These are phyloP conservation scores for Psilocybe cyanescens DNA, from an alignment of 768 basidiomycete species.

Conservation along the genomic window DNA sequence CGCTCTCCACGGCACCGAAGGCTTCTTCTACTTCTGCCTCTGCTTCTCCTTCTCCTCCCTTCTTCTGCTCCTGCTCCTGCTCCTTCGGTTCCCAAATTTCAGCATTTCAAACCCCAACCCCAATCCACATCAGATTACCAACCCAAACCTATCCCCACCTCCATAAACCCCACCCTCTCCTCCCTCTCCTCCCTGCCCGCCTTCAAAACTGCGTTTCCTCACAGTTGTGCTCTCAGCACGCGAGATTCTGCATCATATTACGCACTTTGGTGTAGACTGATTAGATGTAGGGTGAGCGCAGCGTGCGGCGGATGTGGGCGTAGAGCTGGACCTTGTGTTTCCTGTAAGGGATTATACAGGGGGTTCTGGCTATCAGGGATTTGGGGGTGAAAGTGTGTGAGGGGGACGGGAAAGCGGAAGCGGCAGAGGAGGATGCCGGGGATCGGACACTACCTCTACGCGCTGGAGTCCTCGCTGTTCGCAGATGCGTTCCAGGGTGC, in stretches of 20 bases:
- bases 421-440: conserved; percentile 28
- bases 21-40: neutral
- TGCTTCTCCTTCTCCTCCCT: neutral
- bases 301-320: conserved; percentile 65
- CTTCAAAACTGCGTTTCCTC: conserved; percentile 64
- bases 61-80: too few species aligned
- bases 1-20: conserved; percentile 39
- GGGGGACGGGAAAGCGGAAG: neutral
- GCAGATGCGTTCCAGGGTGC: conserved; percentile 42
- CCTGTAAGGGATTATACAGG: conserved; percentile 37
- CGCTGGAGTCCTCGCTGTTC: conserved; percentile 62
- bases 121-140: neutral
- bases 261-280: conserved; percentile 70
- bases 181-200: conserved; percentile 54
- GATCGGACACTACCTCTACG: conserved; percentile 79
- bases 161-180: conserved; percentile 46
- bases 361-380: too few species aligned
- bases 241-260: conserved; percentile 70
- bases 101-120: neutral
- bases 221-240: conserved; percentile 67
- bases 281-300: conserved; percentile 79
- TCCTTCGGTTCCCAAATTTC: too few species aligned
- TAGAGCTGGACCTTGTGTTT: conserved; percentile 82
- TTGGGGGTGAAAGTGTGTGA: too few species aligned
- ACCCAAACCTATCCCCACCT: conserved; percentile 16